A percentile compares a stretch with the other conserved stretches of the same genome.
phyloP scores from a whole-genome alignment of 345 rosid genomes.

The Arabis alpina region DNA sequence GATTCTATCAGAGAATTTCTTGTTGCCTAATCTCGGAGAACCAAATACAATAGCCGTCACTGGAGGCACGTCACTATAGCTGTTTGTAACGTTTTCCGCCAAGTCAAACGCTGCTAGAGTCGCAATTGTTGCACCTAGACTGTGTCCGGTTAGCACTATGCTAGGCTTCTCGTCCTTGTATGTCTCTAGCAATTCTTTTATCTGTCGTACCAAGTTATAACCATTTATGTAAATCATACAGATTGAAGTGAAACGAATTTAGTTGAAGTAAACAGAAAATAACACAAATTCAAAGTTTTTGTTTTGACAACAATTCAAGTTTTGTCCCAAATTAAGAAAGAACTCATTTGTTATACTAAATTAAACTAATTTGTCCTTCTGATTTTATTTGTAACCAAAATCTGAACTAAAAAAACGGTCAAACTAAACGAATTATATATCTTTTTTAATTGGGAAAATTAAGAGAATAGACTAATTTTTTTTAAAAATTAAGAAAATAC shows the following conservation, averaged over 20 bases:
- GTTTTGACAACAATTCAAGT: not conserved
- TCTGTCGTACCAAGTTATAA: conserved; percentile 29
- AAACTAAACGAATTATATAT: no score
- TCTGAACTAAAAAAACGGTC: no score
- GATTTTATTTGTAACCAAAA: no score
- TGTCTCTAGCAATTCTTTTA: conserved; percentile 52
- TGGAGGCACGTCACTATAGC: conserved; percentile 48
- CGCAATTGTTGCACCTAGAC: conserved; percentile 78
- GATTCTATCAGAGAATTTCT: conserved; percentile 54
- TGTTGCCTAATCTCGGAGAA: conserved; percentile 74
- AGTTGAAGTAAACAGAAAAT: no score
- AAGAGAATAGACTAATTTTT: no score
- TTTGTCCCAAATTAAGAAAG: not conserved
- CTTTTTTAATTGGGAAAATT: no score
- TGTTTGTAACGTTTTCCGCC: conserved; percentile 61
- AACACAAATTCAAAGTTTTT: no score
- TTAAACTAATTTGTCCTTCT: no score
- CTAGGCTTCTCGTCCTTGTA: conserved; percentile 65
- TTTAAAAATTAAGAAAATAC: no score
- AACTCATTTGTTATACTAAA: no score
- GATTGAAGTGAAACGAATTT: no score
- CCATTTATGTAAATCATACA: not conserved
- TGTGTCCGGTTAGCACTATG: conserved; percentile 69
- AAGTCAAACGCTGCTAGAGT: conserved; percentile 64
- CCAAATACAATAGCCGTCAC: conserved; percentile 80